Evolutionary conservation across 2,329 filamentous ascomycete species (phyloP), one percentile per base, ranked within the genome.

Genomic region (Monosporascus sp.): DNA sequence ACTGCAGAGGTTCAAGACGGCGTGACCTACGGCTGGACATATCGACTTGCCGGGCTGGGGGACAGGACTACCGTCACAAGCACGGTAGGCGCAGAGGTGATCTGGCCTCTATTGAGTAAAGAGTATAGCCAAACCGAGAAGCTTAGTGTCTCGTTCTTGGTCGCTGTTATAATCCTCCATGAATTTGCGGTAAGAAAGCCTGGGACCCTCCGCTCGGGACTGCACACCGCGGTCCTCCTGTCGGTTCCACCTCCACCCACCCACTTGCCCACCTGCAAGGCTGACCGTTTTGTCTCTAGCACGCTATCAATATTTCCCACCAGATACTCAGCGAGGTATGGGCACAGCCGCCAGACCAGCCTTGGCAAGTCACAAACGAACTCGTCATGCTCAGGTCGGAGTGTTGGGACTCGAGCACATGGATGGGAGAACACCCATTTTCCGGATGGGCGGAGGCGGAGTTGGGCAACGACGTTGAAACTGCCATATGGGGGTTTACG

Each of bases 21-120:
- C 16, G 37, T 44, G 3, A 26, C 41, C 9, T 64, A 62, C 26
- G 62, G 60, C 5, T 19, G 20, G 7, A 61, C 60, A 8, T 20
- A 5, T 3, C 3, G 14, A 2, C 8, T 3, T 2, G 0, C 0
- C 0, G 34, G 7, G 4, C 54, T 48, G 3, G 3, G 0, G n/a
- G 24, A 38, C n/a, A 19, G 0, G 4, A 5, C 2, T 2, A 55
- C 55, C 37, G 36, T 8, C 1, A 50, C 62, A 1, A 20, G 11
- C 6, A 26, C 22, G 14, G 14, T 67, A 7, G 50, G 51, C 5
- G 61, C 56, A 5, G 64, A 69, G 20, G 1, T 62, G n/a, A 41
- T 69, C 2, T 69, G 65, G 64, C 65, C 66, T 1, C 51, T 69
- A 38, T n/a, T 69, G 14, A 27, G 56, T 16, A 53, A 55, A 1